Evolutionary conservation across 495 filamentous ascomycete species (phyloP).

Genomic region (Parachaetomium inaequale): DNA sequence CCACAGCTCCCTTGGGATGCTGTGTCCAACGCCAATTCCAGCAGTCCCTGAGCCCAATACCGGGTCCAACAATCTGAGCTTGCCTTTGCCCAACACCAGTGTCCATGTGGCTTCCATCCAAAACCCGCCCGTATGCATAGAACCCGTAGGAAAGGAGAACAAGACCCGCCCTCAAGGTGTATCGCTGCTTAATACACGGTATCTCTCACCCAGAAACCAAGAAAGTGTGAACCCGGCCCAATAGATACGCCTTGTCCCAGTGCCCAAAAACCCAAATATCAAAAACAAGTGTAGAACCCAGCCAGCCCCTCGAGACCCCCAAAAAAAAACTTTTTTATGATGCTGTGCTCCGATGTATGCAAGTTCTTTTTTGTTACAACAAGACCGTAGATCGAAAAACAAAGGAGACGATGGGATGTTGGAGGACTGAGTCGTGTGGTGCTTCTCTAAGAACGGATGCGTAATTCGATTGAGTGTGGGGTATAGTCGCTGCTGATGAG

Average conservation of each 20-base stretch:
- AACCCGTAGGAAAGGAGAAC: constrained; percentile 36
- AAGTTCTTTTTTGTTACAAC: constrained; percentile 45
- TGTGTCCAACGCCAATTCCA: constrained; percentile 23
- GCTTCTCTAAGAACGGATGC: constrained; percentile 18
- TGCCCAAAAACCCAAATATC: constrained; percentile 28
- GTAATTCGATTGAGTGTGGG: constrained; percentile 34
- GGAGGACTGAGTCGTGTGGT: constrained; percentile 27
- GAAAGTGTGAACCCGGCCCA: constrained; percentile 21
- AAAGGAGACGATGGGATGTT: constrained; percentile 32
- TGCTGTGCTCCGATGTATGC: constrained; percentile 53
- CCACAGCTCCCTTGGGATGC: constrained; percentile 11
- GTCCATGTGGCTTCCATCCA: constrained; percentile 13
- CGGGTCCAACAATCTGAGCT: constrained; percentile 15
- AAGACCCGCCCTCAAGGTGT: constrained; percentile 37
- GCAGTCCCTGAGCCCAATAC: constrained; percentile 10
- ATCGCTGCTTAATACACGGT: constrained; percentile 33
- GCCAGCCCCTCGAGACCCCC: constrained; percentile 19
- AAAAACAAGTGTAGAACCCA: constrained; percentile 30
- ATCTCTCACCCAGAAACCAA: constrained; percentile 21
- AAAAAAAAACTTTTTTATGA: constrained; percentile 46
- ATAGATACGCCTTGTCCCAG: constrained; percentile 31
- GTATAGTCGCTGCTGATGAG: constrained; percentile 32
- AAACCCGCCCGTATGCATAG: constrained; percentile 27
- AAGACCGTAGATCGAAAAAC: constrained; percentile 31
- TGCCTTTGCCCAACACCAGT: constrained; percentile 16